Evolutionary conservation across 176 grass and related monocot genomes (phyloP).

Genomic region (Alloteropsis semialata): DNA sequence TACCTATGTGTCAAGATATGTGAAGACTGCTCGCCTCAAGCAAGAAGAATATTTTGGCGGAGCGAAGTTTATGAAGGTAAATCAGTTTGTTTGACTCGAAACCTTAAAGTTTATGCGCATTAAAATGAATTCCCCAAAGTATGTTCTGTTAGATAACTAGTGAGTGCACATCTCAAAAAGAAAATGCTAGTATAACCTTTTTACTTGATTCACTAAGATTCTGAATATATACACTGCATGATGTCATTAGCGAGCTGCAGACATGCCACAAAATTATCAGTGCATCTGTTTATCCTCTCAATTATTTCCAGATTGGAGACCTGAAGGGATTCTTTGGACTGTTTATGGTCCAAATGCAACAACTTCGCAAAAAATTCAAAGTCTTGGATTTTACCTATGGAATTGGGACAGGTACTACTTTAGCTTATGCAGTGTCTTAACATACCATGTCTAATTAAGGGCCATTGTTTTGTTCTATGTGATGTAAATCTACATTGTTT

Average conservation of each 20-base stretch:
- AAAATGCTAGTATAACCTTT: neutral
- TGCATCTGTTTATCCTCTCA: neutral
- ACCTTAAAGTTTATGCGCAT: too few species aligned
- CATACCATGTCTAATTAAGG: neutral
- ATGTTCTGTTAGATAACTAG: neutral
- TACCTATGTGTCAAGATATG: conserved; percentile 91
- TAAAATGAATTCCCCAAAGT: too few species aligned
- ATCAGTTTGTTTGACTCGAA: neutral
- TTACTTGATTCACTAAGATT: neutral
- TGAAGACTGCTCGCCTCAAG: conserved; percentile 84
- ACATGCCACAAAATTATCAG: neutral
- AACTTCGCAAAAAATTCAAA: conserved; percentile 71
- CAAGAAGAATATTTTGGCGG: conserved; percentile 93
- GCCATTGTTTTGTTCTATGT: neutral
- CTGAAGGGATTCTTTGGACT: conserved; percentile 90
- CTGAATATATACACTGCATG: neutral
- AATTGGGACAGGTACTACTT: conserved; percentile 66
- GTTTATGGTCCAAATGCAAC: conserved; percentile 94
- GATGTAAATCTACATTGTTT: neutral
- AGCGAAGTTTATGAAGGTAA: conserved; percentile 95
- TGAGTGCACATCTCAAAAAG: neutral
- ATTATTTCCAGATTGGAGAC: conserved; percentile 71
- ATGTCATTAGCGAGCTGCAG: neutral
- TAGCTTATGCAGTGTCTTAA: neutral
- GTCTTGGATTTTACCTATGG: conserved; percentile 89